Percentiles rank a stretch among this genome's conserved stretches.
Evolutionary conservation across 768 basidiomycete species (phyloP).

Genomic region (Lactarius hatsudake): DNA sequence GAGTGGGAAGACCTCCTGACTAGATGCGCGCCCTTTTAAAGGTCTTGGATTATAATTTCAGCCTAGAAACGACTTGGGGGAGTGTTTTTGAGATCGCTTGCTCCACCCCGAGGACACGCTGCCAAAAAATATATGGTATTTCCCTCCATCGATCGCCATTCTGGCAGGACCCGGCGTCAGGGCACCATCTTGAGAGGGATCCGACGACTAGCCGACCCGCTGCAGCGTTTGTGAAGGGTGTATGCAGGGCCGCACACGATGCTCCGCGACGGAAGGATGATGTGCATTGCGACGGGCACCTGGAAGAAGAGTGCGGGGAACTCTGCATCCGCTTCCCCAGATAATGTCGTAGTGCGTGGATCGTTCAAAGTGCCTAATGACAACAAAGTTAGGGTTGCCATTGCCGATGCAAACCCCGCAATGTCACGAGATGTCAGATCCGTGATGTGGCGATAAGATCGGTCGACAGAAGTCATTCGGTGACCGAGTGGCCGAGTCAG

Average conservation of each 20-base stretch:
- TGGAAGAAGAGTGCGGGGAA: slow-evolving; percentile 16
- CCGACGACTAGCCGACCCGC: slow-evolving; percentile 12
- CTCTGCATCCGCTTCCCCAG: slow-evolving; percentile 15
- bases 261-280: slow-evolving; percentile 10
- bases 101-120: slow-evolving; percentile 17
- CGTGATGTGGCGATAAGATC: slow-evolving; percentile 27
- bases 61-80: background rate
- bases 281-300: slow-evolving; percentile 14
- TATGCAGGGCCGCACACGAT: slow-evolving; percentile 20
- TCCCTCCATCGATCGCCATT: slow-evolving; percentile 24
- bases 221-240: slow-evolving; percentile 25
- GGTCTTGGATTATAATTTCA: slow-evolving; percentile 23
- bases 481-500: background rate
- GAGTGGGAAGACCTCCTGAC: slow-evolving; percentile 1
- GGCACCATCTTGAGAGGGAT: slow-evolving; percentile 11
- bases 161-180: slow-evolving; percentile 18
- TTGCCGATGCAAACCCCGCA: background rate
- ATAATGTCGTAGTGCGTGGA: too few relatives aligned
- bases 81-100: slow-evolving; percentile 4
- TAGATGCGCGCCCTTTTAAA: slow-evolving; percentile 15
- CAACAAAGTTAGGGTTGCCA: background rate
- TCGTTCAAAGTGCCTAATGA: slow-evolving; percentile 1
- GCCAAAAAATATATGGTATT: slow-evolving; percentile 5
- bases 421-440: slow-evolving; percentile 23
- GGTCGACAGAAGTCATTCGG: background rate